Conservation (phyloP, 345 rosid species). For the Draba incana region DNA sequence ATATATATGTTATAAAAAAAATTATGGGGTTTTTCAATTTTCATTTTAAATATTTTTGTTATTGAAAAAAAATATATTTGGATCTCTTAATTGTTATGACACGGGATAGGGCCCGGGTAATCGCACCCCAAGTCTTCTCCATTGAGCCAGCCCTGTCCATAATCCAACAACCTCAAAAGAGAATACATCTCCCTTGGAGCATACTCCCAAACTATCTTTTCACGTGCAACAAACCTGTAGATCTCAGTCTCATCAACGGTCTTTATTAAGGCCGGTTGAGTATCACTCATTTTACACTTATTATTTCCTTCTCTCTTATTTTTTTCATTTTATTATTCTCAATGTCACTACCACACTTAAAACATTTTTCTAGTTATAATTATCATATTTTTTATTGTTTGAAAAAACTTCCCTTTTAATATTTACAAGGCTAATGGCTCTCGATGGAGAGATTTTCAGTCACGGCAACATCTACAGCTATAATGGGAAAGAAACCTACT, state of each 20-base stretch:
- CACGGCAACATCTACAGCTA: conserved; percentile 52
- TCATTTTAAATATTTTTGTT: no score
- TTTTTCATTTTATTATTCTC: not conserved
- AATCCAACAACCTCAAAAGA: conserved; percentile 37
- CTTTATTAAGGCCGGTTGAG: conserved; percentile 13
- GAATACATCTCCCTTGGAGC: conserved; percentile 44
- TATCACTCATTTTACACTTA: conserved; percentile 16
- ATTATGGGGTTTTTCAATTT: no score
- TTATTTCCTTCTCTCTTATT: not conserved
- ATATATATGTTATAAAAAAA: no score
- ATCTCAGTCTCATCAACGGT: conserved; percentile 14
- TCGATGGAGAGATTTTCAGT: conserved; percentile 64
- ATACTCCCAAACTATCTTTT: conserved; percentile 42
- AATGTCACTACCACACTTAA: conserved; percentile 6
- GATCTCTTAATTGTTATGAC: no score
- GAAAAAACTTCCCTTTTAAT: not conserved
- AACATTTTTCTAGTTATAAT: conserved; percentile 4
- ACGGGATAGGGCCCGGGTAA: no score
- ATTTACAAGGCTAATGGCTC: conserved; percentile 54
- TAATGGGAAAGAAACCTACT: conserved; percentile 49
- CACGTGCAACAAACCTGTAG: conserved; percentile 43
- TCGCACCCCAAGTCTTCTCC: no score
- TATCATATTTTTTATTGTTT: not conserved
- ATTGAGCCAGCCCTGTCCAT: not conserved
- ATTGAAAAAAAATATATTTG: no score